These are phyloP conservation scores for Scolecobasidium constrictum DNA, from an alignment of 2,329 filamentous ascomycete genomes.

Conservation along the genomic window DNA sequence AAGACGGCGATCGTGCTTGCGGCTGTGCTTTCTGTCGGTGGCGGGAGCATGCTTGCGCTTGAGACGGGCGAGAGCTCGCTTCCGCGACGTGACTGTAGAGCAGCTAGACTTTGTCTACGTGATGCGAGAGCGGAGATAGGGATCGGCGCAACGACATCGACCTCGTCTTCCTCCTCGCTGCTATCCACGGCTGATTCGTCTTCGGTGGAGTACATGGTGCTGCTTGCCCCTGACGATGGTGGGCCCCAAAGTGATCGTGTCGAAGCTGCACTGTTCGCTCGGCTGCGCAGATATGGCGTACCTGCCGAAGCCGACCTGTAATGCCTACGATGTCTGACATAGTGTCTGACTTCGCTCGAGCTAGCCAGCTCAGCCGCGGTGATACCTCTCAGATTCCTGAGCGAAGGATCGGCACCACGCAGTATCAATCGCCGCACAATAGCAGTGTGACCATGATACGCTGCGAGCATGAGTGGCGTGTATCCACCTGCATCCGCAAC, in stretches of 20 bases:
- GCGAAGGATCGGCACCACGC: conserved; percentile 59
- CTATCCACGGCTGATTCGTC: conserved; percentile 8
- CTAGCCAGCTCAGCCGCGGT: conserved; percentile 61
- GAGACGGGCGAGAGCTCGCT: conserved; percentile 1
- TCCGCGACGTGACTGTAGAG: conserved; percentile 4
- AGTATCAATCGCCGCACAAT: conserved; percentile 67
- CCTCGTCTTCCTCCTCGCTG: conserved; percentile 6
- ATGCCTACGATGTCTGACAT: conserved; percentile 50
- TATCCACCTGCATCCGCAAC: conserved; percentile 68
- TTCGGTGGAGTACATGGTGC: conserved; percentile 7
- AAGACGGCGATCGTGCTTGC: conserved; percentile 39
- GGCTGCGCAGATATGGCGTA: conserved; percentile 45
- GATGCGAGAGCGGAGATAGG: neutral
- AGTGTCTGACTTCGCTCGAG: conserved; percentile 52
- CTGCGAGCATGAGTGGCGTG: conserved; percentile 71
- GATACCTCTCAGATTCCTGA: conserved; percentile 59
- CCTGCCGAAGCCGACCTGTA: conserved; percentile 55
- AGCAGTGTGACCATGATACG: conserved; percentile 62
- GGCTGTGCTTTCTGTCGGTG: neutral
- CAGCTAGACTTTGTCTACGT: conserved; percentile 2
- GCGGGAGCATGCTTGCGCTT: neutral
- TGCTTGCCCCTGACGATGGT: conserved; percentile 8
- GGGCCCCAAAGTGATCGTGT: conserved; percentile 29
- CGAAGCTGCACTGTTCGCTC: conserved; percentile 56
- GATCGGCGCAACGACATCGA: neutral